A percentile compares a stretch with the other conserved stretches of the same genome.
Conservation (phyloP, 371 early-diverging fungal species). For the Apophysomyces sp. region DNA sequence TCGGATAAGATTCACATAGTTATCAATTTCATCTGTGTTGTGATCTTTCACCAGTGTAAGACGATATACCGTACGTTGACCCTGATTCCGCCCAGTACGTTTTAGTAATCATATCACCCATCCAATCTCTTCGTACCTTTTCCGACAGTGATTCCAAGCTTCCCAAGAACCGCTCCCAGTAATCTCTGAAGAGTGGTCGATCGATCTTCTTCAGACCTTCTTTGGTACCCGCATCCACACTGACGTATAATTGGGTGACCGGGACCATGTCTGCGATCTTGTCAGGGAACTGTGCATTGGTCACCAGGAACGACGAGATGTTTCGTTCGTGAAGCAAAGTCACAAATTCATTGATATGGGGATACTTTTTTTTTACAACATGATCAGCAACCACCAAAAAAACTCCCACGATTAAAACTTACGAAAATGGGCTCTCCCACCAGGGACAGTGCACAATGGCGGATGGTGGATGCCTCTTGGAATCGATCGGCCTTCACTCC, state of each 20-base stretch:
- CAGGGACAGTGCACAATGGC: constrained; percentile 74
- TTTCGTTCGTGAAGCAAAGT: constrained; percentile 64
- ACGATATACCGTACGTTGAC: constrained; percentile 77
- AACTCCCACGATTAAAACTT: no score
- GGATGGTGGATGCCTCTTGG: constrained; percentile 69
- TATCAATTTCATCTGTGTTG: constrained; percentile 71
- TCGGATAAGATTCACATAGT: constrained; percentile 72
- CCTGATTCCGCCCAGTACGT: constrained; percentile 31
- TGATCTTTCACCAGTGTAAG: constrained; percentile 80
- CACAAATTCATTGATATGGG: constrained; percentile 82
- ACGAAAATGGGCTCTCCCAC: constrained; percentile 81
- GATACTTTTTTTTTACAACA: constrained; percentile 53
- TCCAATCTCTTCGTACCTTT: background rate
- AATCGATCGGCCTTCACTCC: constrained; percentile 76
- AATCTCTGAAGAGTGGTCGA: constrained; percentile 79
- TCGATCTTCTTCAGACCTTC: constrained; percentile 80
- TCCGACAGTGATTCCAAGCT: constrained; percentile 66
- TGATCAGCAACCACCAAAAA: no score
- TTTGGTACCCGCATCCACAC: constrained; percentile 79
- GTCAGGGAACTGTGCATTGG: constrained; percentile 84
- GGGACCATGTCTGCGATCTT: constrained; percentile 66
- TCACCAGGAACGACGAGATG: constrained; percentile 81
- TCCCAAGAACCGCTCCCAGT: constrained; percentile 79
- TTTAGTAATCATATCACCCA: background rate
- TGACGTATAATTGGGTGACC: constrained; percentile 80